phyloP scores from a whole-genome alignment of 1,139 yeast genomes.

The Blastobotrys capitulatus region DNA sequence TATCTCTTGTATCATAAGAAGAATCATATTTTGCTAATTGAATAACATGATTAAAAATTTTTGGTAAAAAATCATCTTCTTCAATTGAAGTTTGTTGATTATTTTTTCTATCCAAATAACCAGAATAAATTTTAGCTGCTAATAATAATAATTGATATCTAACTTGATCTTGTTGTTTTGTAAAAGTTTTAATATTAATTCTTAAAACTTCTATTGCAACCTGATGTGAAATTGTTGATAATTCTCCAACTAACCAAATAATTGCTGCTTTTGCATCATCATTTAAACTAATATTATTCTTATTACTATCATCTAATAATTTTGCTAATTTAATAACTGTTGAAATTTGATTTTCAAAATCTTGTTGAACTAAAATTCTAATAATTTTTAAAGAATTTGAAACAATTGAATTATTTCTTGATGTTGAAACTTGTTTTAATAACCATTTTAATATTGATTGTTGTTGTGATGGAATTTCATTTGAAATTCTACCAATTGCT shows the following conservation, averaged over 20 bases:
- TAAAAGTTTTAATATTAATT: slow-evolving; percentile 48
- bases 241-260: slow-evolving; percentile 90
- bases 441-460: slow-evolving; percentile 40
- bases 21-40: slow-evolving; percentile 69
- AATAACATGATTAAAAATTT: slow-evolving; percentile 54
- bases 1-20: slow-evolving; percentile 75
- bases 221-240: slow-evolving; percentile 39
- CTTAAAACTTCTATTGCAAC: slow-evolving; percentile 79
- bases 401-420: slow-evolving; percentile 33
- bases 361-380: slow-evolving; percentile 65
- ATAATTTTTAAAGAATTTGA: slow-evolving; percentile 64
- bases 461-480: slow-evolving; percentile 30
- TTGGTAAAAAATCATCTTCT: slow-evolving; percentile 43
- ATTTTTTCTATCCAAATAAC: slow-evolving; percentile 40
- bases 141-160: slow-evolving; percentile 67
- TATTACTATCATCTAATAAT: slow-evolving; percentile 24
- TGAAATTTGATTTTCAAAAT: slow-evolving; percentile 41
- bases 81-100: slow-evolving; percentile 12
- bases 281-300: slow-evolving; percentile 17
- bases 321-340: slow-evolving; percentile 41
- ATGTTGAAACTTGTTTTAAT: slow-evolving; percentile 37
- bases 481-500: slow-evolving; percentile 51
- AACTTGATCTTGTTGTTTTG: slow-evolving; percentile 52
- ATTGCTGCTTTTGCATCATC: slow-evolving; percentile 68
- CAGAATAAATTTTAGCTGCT: slow-evolving; percentile 67